phyloP scores from a whole-genome alignment of 2,329 filamentous ascomycete genomes.

The Ophiocordyceps camponoti-saundersi region DNA sequence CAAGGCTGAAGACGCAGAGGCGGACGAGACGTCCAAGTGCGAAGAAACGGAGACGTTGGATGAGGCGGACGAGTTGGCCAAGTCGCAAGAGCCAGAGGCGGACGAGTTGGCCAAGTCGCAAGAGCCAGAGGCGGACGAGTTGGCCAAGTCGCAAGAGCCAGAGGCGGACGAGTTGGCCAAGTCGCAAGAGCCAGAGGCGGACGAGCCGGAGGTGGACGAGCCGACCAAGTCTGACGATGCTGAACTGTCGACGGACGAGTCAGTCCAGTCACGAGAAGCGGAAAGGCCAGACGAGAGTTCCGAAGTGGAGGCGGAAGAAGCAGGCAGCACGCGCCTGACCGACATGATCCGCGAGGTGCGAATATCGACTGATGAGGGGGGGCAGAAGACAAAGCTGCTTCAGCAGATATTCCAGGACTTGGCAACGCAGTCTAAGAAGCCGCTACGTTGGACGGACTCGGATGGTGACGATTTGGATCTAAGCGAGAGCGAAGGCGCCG shows the following conservation, averaged over 20 bases:
- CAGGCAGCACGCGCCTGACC: conserved; percentile 16
- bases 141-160: no score
- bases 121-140: conserved; percentile 5
- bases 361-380: conserved; percentile 23
- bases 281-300: neutral
- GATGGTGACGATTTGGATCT: neutral
- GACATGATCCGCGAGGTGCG: conserved; percentile 36
- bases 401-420: conserved; percentile 33
- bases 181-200: neutral
- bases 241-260: neutral
- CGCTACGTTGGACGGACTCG: neutral
- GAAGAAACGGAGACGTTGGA: neutral
- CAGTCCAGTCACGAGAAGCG: neutral
- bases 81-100: no score
- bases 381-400: conserved; percentile 27
- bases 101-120: neutral
- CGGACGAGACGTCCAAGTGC: neutral
- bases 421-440: conserved; percentile 18
- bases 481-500: neutral
- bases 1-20: conserved; percentile 1
- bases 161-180: no score
- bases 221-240: neutral
- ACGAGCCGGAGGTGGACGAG: neutral
- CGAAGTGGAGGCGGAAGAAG: conserved; percentile 1
- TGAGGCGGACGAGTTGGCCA: conserved; percentile 4